phyloP scores from a whole-genome alignment of 495 filamentous ascomycete species.

The Penicillium chermesinum region DNA sequence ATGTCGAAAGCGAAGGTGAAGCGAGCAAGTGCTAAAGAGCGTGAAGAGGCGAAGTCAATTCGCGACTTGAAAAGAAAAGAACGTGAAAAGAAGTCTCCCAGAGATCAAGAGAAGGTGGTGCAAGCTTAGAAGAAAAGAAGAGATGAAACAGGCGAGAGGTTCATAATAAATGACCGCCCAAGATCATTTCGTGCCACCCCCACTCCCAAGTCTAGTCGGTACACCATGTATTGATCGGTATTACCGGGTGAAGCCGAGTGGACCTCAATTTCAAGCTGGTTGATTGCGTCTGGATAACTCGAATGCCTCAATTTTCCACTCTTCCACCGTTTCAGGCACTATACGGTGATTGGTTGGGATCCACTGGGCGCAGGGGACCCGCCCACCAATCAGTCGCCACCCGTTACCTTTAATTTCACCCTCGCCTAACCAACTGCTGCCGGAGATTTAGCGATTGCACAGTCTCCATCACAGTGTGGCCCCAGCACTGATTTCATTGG shows the following conservation, averaged over 20 bases:
- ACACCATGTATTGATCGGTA: no score
- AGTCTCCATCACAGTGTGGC: no score
- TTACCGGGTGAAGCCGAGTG: constrained; percentile 1
- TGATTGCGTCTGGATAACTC: background rate
- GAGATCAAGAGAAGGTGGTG: constrained; percentile 2
- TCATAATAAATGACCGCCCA: background rate
- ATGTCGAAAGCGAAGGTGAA: constrained; percentile 17
- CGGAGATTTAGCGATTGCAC: no score
- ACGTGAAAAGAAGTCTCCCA: constrained; percentile 1
- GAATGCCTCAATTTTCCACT: background rate
- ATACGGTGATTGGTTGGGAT: background rate
- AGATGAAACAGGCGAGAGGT: background rate
- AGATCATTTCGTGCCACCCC: no score
- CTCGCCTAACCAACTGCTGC: constrained; percentile 1
- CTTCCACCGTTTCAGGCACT: constrained; percentile 1
- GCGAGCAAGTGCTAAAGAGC: background rate
- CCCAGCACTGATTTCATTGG: no score
- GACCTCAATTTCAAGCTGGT: background rate
- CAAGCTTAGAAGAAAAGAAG: constrained; percentile 2
- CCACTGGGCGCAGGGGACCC: background rate
- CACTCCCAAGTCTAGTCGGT: no score
- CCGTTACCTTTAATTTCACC: background rate
- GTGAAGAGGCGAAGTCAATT: constrained; percentile 6
- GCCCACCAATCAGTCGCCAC: background rate
- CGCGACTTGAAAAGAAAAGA: background rate